Percentiles rank a stretch among this genome's conserved stretches.
Conservation (phyloP, 129 eudicot species). For the Scalesia atractyloides region DNA sequence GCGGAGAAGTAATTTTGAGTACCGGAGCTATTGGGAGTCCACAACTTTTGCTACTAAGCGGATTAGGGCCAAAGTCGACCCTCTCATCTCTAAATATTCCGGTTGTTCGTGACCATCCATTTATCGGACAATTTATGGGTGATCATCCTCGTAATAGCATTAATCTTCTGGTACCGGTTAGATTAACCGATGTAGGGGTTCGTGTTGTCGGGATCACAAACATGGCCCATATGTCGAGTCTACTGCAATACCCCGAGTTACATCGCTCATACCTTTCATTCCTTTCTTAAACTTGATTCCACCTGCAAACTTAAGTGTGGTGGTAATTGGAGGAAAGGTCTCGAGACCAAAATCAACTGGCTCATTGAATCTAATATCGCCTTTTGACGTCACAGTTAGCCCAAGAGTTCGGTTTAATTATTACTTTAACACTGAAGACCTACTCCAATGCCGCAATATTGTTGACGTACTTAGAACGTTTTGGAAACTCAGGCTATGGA, state of each 20-base stretch:
- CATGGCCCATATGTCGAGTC: constrained; percentile 12
- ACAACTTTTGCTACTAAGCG: too few relatives aligned
- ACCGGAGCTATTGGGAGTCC: too few relatives aligned
- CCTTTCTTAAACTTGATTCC: too few relatives aligned
- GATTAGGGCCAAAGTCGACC: too few relatives aligned
- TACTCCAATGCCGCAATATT: constrained; percentile 4
- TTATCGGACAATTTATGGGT: too few relatives aligned
- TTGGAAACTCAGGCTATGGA: constrained; percentile 32
- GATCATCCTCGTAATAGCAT: too few relatives aligned
- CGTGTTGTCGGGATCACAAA: constrained; percentile 26
- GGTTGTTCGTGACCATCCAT: too few relatives aligned
- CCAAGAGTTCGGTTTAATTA: constrained; percentile 23
- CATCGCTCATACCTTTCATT: constrained; percentile 19
- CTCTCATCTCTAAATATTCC: too few relatives aligned
- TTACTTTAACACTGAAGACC: constrained; percentile 12
- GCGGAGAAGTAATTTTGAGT: too few relatives aligned
- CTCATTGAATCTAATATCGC: background rate
- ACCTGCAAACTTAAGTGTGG: constrained; percentile 9
- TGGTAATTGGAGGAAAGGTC: constrained; percentile 15
- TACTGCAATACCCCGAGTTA: background rate
- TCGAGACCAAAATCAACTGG: too few relatives aligned
- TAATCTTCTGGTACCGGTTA: too few relatives aligned
- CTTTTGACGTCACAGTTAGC: constrained; percentile 14
- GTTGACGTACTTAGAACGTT: constrained; percentile 18
- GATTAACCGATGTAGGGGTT: constrained; percentile 24